Evolutionary conservation across 441 rosid genomes (phyloP), one percentile per base, ranked within the genome.

Genomic region (Corymbia calophylla): DNA sequence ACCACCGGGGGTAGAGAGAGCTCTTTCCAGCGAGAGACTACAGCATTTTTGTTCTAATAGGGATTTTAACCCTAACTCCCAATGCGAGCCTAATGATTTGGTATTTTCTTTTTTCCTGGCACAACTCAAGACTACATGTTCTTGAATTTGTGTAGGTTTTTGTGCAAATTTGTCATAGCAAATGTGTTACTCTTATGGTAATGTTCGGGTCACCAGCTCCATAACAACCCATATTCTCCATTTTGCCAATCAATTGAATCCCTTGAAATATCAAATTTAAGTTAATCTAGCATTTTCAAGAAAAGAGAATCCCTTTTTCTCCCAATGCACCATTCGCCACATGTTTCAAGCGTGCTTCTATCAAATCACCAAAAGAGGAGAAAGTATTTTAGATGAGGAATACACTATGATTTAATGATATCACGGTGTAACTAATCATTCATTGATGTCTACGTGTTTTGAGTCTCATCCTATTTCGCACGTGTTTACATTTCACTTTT

Each of bases 371-470:
- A 12, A 44, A 77, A 44, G 84, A 77, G 18, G 51, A 25, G n/a
- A 44, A 77, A 77, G 17, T n/a, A 77, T 44, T 2, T 77, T 77
- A 39, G 18, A 11, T 3, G 5, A 39, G 5, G 16, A 17, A 21
- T 73, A 2, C 51, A 39, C 9, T 17, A 7, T 77, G 8, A 21
- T 23, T 13, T 17, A 3, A 39, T 2, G 51, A 23, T 39, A 23
- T 23, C 14, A 44, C 7, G 17, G 9, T 1, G 2, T 23, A 44
- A 77, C 7, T n/a, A 77, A 77, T 5, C 51, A 39, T 16, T 6
- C 5, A 19, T 6, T 3, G 12, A 39, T 23, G 17, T 21, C 9
- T 1, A 6, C 1, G 1, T 12, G 9, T 77, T 11, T 5, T 1
- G 3, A 77, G 44, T 44, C 10, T 14, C n/a, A 77, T 77, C 5